Base-by-base conservation (phyloP, 2,329 filamentous ascomycete genomes). In the Colletotrichum sp. region DNA sequence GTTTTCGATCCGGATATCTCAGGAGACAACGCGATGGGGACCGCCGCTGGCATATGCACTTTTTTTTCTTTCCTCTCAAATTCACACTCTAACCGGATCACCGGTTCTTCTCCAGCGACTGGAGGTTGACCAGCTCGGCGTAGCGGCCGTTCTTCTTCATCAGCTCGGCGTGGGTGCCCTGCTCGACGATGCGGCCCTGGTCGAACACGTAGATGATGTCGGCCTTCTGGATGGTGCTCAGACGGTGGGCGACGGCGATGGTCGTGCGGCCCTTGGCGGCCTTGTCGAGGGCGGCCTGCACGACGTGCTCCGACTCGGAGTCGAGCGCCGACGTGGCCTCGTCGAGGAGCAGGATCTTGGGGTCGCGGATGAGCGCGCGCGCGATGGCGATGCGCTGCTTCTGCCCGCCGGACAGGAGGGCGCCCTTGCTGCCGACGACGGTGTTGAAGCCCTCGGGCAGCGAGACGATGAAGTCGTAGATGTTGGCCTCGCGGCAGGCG, bases 121-220 rank as follows among this genome's bases (percentile, higher is more conserved):
- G 95, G 79, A 96, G 85, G 78, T 94, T 95, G 64, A 96, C 95
- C 78, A 97, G 84, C 86, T 96, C 94, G 12, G 91, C 92, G 82
- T 97, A 97, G 64, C 94, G 89, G 5, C 94, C 94, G 78, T 92
- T 92, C 82, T 88, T 90, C 78, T 88, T 89, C 90, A 94, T 92
- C 80, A 96, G 83, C 82, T 95, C 94, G 1, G 86, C 81, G 82
- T 98, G 96, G 11, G 92, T 95, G 7, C 96, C 96, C 79, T 91
- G 90, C 87, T 98, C 96, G 2, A 98, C 94, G 59, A 98, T 91
- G 75, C 92, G 90, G 9, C 96, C 97, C 80, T 95, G 93, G 83
- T 98, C 96, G 82, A 98, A 97, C n/a, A 98, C 96, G 79, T 98
- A 98, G 80, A 98, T 98, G 65, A 96, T 87, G 82, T 98, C 96